phyloP scores from a whole-genome alignment of 352 stramenopile genomes.

The Phytophthora pluvialis region DNA sequence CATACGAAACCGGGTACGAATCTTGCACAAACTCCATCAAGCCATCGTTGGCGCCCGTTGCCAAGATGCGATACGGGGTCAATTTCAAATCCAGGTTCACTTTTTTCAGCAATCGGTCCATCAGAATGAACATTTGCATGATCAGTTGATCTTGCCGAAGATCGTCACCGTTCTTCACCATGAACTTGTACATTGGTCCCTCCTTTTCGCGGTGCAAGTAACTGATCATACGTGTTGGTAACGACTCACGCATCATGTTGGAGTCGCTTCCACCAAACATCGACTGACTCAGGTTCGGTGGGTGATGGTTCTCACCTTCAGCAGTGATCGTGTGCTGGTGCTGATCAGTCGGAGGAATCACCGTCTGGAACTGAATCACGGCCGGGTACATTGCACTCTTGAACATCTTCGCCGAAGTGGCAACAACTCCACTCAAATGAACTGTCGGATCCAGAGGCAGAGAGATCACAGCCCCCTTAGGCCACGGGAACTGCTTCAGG shows the following conservation, averaged over 20 bases:
- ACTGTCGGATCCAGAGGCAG: constrained; percentile 89
- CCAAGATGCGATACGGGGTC: constrained; percentile 95
- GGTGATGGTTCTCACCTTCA: constrained; percentile 27
- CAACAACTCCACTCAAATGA: constrained; percentile 89
- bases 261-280: constrained; percentile 65
- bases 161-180: constrained; percentile 99
- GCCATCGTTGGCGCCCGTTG: constrained; percentile 90
- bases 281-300: constrained; percentile 45
- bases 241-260: constrained; percentile 67
- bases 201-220: constrained; percentile 84
- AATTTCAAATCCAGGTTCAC: constrained; percentile 98
- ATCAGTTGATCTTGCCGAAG: constrained; percentile 99
- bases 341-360: constrained; percentile 60
- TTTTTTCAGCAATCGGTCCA: constrained; percentile 99
- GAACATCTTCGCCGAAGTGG: constrained; percentile 96
- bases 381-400: constrained; percentile 98
- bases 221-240: constrained; percentile 78
- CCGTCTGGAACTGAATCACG: constrained; percentile 95
- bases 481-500: constrained; percentile 88
- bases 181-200: constrained; percentile 95
- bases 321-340: constrained; percentile 29
- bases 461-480: constrained; percentile 79
- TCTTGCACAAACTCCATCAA: constrained; percentile 98
- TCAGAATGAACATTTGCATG: constrained; percentile 99
- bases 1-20: constrained; percentile 95